Conservation (phyloP, 2,329 filamentous ascomycete species). For the Trichophaea hybrida region DNA sequence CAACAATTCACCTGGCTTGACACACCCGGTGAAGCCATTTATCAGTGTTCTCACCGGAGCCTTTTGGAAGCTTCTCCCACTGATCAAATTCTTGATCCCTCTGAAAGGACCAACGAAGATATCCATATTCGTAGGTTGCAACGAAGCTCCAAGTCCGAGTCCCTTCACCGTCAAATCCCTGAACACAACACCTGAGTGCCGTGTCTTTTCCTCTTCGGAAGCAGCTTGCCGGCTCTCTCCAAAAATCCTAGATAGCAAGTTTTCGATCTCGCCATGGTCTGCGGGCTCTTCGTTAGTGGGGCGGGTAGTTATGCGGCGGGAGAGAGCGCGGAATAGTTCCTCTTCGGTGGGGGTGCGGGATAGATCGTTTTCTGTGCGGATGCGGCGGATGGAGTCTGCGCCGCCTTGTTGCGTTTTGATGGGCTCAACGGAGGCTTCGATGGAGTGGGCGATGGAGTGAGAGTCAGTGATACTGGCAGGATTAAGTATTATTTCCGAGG, state of each 20-base stretch:
- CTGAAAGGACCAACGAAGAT: conserved; percentile 40
- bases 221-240: conserved; percentile 47
- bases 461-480: not conserved
- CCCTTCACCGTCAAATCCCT: conserved; percentile 57
- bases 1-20: conserved; percentile 58
- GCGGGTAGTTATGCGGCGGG: not conserved
- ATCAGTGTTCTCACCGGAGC: conserved; percentile 18
- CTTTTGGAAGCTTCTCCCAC: conserved; percentile 27
- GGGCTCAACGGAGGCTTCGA: not conserved
- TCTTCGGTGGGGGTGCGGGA: not conserved
- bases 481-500: not conserved
- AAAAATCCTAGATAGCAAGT: conserved; percentile 57
- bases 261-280: conserved; percentile 38
- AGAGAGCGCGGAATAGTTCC: not conserved
- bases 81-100: conserved; percentile 35
- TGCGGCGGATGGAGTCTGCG: not conserved
- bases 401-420: not conserved
- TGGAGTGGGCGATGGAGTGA: not conserved
- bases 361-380: not conserved
- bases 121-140: conserved; percentile 44
- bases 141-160: conserved; percentile 48
- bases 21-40: conserved; percentile 20
- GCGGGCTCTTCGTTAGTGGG: not conserved
- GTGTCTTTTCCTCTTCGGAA: conserved; percentile 55
- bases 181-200: conserved; percentile 56